A percentile compares a stretch with the other conserved stretches of the same genome.
phyloP scores from a whole-genome alignment of 2,329 filamentous ascomycete genomes.

The Colletotrichum sidae region DNA sequence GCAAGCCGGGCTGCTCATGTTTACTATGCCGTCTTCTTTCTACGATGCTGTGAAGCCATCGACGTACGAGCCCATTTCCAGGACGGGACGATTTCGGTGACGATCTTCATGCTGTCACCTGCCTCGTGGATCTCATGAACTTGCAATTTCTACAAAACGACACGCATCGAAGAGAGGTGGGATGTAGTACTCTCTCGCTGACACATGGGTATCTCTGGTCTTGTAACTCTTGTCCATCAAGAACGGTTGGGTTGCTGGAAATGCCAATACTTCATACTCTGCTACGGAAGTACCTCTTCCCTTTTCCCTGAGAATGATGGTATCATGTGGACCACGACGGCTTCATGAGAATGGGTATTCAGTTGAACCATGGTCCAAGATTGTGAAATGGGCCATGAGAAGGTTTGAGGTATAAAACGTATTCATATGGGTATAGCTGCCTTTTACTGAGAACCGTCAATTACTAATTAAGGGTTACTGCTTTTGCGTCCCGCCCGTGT shows the following conservation, averaged over 20 bases:
- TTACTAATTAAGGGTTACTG: no score
- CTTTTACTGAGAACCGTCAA: no score
- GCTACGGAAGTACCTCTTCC: no score
- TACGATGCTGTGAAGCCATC: slow-evolving; percentile 42
- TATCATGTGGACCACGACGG: no score
- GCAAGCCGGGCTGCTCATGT: slow-evolving; percentile 39
- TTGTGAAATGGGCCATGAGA: no score
- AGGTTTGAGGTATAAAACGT: fast-evolving
- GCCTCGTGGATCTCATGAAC: slow-evolving; percentile 41
- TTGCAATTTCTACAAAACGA: slow-evolving; percentile 42
- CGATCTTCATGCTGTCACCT: slow-evolving; percentile 35
- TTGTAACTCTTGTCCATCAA: slow-evolving; percentile 42
- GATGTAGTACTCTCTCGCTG: slow-evolving; percentile 35
- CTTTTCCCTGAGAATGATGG: fast-evolving
- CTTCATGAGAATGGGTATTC: no score
- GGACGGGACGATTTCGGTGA: slow-evolving; percentile 38
- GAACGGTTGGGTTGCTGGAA: slow-evolving; percentile 37
- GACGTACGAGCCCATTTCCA: slow-evolving; percentile 41
- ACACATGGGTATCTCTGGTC: slow-evolving; percentile 12
- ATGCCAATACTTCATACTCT: no score
- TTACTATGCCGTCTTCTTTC: slow-evolving; percentile 42
- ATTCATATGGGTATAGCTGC: no score
- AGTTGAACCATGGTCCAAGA: no score
- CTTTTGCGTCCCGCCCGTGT: no score
- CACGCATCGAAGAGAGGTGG: slow-evolving; percentile 43